Percentiles rank a stretch among this genome's conserved stretches.
Conservation (phyloP, 805 yeast species). For the Dipodascus geniculatus region DNA sequence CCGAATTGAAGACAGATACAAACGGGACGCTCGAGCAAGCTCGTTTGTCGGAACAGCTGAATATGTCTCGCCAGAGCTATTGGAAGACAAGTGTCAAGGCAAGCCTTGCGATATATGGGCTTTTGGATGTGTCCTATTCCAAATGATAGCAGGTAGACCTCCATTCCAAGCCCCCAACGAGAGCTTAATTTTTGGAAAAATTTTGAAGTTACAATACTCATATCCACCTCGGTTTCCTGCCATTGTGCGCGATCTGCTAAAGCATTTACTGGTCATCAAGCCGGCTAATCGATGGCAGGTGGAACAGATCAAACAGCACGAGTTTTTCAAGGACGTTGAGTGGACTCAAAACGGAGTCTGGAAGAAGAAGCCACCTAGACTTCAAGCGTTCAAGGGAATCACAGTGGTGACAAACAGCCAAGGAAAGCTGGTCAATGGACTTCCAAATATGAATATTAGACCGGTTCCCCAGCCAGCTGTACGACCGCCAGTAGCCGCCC, state of each 20-base stretch:
- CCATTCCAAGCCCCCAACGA: constrained; percentile 86
- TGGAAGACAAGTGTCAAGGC: constrained; percentile 69
- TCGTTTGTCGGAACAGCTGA: constrained; percentile 98
- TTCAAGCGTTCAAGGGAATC: constrained; percentile 46
- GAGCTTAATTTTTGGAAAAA: constrained; percentile 78
- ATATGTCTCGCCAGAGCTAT: constrained; percentile 85
- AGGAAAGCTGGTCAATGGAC: not conserved
- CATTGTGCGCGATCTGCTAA: constrained; percentile 52
- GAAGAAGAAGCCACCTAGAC: constrained; percentile 53
- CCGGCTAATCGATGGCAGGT: constrained; percentile 57
- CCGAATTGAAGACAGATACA: constrained; percentile 16
- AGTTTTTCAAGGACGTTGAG: constrained; percentile 56
- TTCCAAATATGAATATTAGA: not conserved
- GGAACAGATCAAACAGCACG: constrained; percentile 47
- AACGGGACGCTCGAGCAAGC: constrained; percentile 29
- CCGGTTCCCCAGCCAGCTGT: constrained; percentile 3
- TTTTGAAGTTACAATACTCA: constrained; percentile 61
- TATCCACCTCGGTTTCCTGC: constrained; percentile 61
- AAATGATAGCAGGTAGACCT: constrained; percentile 71
- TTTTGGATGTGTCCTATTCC: constrained; percentile 77
- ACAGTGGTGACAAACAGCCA: constrained; percentile 10
- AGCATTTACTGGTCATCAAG: constrained; percentile 54
- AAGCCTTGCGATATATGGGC: constrained; percentile 91
- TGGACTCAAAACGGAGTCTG: constrained; percentile 67
- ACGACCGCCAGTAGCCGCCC: constrained; percentile 1